These are phyloP conservation scores for Hirschioporus abietinus DNA, from an alignment of 768 basidiomycete species.

Conservation along the genomic window DNA sequence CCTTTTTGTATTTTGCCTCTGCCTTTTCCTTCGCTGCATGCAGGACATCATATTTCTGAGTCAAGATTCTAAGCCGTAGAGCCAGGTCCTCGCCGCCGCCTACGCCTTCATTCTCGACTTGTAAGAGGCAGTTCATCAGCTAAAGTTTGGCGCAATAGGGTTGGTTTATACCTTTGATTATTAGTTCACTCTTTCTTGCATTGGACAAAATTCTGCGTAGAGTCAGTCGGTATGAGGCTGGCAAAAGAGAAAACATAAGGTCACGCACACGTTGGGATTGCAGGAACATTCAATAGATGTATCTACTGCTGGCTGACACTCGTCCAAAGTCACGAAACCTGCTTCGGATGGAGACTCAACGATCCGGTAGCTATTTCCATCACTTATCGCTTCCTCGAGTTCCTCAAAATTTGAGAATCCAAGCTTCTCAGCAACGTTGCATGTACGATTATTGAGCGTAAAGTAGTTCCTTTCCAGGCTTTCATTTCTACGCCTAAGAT, in stretches of 20 bases:
- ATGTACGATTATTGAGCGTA: conserved; percentile 30
- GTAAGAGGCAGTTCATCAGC: background rate
- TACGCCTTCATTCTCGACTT: conserved; percentile 3
- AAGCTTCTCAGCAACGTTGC: conserved; percentile 35
- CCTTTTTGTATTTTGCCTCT: conserved; percentile 40
- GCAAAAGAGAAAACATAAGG: too few species aligned
- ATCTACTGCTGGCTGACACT: too few species aligned
- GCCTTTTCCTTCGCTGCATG: conserved; percentile 38
- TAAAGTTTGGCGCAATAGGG: background rate
- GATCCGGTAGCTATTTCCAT: conserved; percentile 27
- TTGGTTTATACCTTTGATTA: conserved; percentile 7
- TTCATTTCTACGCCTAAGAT: conserved; percentile 29
- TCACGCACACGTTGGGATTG: too few species aligned
- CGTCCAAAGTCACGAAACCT: conserved; percentile 21
- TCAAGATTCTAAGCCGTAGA: conserved; percentile 31
- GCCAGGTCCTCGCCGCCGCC: conserved; percentile 20
- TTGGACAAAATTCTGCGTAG: conserved; percentile 19
- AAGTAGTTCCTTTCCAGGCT: conserved; percentile 34
- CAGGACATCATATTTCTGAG: conserved; percentile 36
- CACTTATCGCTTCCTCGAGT: conserved; percentile 36
- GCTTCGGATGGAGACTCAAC: conserved; percentile 34
- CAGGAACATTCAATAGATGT: too few species aligned
- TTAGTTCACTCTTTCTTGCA: conserved; percentile 19
- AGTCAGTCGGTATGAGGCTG: too few species aligned
- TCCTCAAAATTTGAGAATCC: conserved; percentile 41